Base-by-base conservation (phyloP, 192 early-diverging fungal species). In the Rhizoclosmatium globosum region DNA sequence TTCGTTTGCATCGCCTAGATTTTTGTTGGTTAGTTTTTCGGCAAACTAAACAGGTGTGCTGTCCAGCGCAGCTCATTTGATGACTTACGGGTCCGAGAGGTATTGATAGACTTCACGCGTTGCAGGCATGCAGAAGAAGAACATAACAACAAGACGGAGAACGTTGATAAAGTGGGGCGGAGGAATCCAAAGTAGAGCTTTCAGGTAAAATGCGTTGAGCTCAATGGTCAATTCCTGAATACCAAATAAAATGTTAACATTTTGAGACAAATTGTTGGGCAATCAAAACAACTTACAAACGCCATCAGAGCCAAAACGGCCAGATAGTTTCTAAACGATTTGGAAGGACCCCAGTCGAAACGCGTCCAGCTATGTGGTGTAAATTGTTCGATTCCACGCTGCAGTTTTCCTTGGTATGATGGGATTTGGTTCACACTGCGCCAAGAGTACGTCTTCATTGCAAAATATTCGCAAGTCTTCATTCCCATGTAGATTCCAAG, bases 391-490 rank as follows among this genome's bases (percentile, higher is more conserved):
- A 95, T 92, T 1, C 94, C 92, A 19, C 97, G 89, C 68, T 92
- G 94, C 39, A 96, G 79, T 85, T 96, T 99, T 47, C 95, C 97
- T 69, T 91, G 88, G 76, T 94, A 84, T 19, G 94, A 90, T 43
- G 87, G 90, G 81, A 99, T 97, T 68, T 95, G 89, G 73, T 89
- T 91, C 74, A 97, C 87, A 21, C 95, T 95, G 82, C 94, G 92
- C 95, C 95, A 99, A 2, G 95, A 95, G 82, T 99, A 99, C 39
- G 94, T 94, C 92, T 96, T 96, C 89, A 97, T 91, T 71, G 94
- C 94, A 82, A 96, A 95, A 83, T 97, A 94, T 84, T 99, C 94
- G 84, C 97, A 99, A 38, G 93, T 94, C 87, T 99, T 99, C 92
- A 98, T 96, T 47, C 97, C 97, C 38, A 97, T 62, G 79, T 94